Conservation (phyloP, 371 early-diverging fungal species). For the Mucor velutinosus region DNA sequence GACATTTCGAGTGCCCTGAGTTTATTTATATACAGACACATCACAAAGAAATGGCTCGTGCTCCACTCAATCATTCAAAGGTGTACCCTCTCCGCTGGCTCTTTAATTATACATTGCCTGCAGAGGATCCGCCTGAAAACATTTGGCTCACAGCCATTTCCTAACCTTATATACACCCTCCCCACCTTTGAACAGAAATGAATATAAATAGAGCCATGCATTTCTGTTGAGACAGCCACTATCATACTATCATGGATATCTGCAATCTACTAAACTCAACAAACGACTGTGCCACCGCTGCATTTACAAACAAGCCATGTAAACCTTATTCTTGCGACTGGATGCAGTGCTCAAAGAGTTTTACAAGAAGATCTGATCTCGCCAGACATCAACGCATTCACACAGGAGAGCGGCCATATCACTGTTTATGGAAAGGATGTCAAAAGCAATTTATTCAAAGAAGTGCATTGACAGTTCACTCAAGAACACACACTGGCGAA, state of each 20-base stretch:
- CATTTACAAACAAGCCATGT: not conserved
- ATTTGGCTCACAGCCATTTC: not conserved
- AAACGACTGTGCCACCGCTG: not conserved
- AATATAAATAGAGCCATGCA: not conserved
- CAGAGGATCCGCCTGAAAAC: not conserved
- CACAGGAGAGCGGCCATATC: conserved; percentile 83
- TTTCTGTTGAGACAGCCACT: not conserved
- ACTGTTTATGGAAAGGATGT: conserved; percentile 63
- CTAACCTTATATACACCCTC: not conserved
- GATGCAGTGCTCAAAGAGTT: conserved; percentile 64
- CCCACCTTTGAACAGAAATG: not conserved
- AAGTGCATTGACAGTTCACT: conserved; percentile 77
- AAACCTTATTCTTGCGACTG: conserved; percentile 48
- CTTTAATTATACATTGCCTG: not conserved
- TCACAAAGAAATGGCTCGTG: not conserved
- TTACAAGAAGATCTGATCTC: conserved; percentile 78
- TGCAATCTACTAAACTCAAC: not conserved
- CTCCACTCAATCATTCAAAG: not conserved
- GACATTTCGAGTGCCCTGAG: not conserved
- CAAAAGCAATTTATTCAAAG: conserved; percentile 77
- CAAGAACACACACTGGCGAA: conserved; percentile 80
- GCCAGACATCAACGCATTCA: conserved; percentile 88
- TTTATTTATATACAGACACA: not conserved
- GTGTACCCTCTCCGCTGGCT: not conserved
- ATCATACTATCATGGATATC: not conserved